These are phyloP conservation scores for Camelina neglecta DNA, from an alignment of 345 rosid genomes.

Conservation along the genomic window DNA sequence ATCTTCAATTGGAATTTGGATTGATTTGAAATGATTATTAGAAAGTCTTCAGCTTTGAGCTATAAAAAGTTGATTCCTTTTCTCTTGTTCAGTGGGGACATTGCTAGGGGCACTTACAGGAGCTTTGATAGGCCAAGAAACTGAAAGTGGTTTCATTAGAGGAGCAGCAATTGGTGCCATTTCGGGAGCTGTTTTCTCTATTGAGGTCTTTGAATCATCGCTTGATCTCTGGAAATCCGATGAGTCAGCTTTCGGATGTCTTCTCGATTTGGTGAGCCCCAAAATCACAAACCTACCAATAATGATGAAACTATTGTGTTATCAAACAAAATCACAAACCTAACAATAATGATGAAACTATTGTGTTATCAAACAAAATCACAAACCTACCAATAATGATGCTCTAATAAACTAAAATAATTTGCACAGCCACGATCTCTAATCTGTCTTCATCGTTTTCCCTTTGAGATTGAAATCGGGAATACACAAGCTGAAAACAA, in stretches of 20 bases:
- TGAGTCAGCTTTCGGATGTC: conserved; percentile 87
- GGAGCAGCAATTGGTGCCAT: conserved; percentile 98
- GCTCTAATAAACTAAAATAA: too few relatives aligned
- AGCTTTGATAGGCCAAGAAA: conserved; percentile 98
- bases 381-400: too few relatives aligned
- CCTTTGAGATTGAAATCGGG: too few relatives aligned
- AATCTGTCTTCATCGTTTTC: too few relatives aligned
- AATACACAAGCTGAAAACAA: not conserved
- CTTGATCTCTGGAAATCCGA: conserved; percentile 91
- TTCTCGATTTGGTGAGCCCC: conserved; percentile 83
- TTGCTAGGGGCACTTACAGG: conserved; percentile 97
- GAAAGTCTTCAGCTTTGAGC: conserved; percentile 12
- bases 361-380: too few relatives aligned
- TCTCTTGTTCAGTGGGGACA: conserved; percentile 72
- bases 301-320: too few relatives aligned
- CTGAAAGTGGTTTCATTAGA: conserved; percentile 95
- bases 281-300: too few relatives aligned
- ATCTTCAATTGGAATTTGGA: not conserved
- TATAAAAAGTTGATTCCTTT: conserved; percentile 34
- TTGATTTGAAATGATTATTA: not conserved
- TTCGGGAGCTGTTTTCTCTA: conserved; percentile 97
- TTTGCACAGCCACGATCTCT: too few relatives aligned
- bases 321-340: too few relatives aligned
- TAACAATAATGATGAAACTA: too few relatives aligned
- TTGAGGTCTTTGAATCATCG: conserved; percentile 96